These are phyloP conservation scores for Sporothrix protearum DNA, from an alignment of 2,329 filamentous ascomycete species.

Conservation along the genomic window DNA sequence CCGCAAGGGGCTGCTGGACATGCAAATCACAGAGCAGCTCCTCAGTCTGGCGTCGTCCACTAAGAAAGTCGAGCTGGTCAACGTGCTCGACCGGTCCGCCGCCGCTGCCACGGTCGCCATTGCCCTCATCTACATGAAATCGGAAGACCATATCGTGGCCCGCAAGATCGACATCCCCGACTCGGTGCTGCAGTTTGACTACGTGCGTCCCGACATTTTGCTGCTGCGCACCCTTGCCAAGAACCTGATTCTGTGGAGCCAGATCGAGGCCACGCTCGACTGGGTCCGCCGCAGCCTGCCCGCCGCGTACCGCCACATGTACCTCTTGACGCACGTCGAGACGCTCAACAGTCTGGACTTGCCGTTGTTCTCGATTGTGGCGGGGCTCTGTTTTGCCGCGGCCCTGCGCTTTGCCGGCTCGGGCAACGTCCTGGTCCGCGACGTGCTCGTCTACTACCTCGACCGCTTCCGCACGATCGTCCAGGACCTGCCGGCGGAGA, in stretches of 20 bases:
- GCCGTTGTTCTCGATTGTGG: slow-evolving; percentile 87
- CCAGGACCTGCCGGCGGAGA: slow-evolving; percentile 47
- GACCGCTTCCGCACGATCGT: slow-evolving; percentile 81
- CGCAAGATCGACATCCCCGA: slow-evolving; percentile 91
- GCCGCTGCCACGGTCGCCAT: slow-evolving; percentile 90
- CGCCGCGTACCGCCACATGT: slow-evolving; percentile 59
- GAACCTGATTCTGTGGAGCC: slow-evolving; percentile 89
- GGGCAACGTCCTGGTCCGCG: slow-evolving; percentile 65
- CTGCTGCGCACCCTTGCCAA: slow-evolving; percentile 83
- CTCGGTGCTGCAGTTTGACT: slow-evolving; percentile 87
- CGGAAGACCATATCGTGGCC: slow-evolving; percentile 79
- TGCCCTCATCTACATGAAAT: slow-evolving; percentile 94
- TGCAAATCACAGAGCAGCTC: slow-evolving; percentile 86
- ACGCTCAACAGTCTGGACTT: slow-evolving; percentile 76
- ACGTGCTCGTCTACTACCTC: slow-evolving; percentile 78
- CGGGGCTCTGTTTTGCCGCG: slow-evolving; percentile 80
- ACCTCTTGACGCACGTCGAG: slow-evolving; percentile 56
- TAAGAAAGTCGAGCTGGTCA: slow-evolving; percentile 87
- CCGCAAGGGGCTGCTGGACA: slow-evolving; percentile 83
- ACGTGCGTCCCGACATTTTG: slow-evolving; percentile 88
- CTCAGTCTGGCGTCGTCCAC: slow-evolving; percentile 80
- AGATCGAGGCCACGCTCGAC: slow-evolving; percentile 65
- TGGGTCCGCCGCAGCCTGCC: slow-evolving; percentile 80
- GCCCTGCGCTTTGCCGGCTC: slow-evolving; percentile 73
- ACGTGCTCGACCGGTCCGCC: slow-evolving; percentile 87